Base-by-base conservation (phyloP, 805 yeast species). In the Priceomyces carsonii region DNA sequence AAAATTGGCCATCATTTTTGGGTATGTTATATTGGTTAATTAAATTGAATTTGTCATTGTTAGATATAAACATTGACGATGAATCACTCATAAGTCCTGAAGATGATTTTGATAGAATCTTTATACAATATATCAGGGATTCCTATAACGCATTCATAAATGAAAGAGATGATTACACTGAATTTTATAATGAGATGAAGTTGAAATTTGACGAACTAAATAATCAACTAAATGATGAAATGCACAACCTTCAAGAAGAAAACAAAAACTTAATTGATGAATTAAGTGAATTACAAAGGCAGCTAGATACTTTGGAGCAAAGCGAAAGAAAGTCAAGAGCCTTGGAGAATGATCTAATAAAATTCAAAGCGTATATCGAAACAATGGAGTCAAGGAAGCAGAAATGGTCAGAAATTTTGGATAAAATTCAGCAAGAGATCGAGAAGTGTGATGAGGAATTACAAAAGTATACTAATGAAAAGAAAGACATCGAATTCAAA, bases 11-110 rank as follows among this genome's bases (percentile, higher is more conserved):
- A 8, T 73, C 75, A 6, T 85, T 87, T 45, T 57, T 89, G 26
- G 95, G 93, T 1, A 77, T 90, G 75, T 62, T 89, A 15, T 80
- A 83, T 55, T 89, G 96, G 96, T 55, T 89, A 29, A 79, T 83
- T 4, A 77, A 78, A 44, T 67, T 79, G 41, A 80, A 69, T 48
- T 42, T 57, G 26, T 45, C 63, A 42, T 36, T 64, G 25, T 47
- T 54, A 40, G 44, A 57, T 40, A 36, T 64, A 35, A 53, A 50
- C 32, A 57, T 56, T 18, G 56, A 55, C 21, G 62, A 61, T 17
- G 60, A 59, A 35, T 35, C 49, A 4, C 34, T 55, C 17, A 46
- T 53, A 6, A 53, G 57, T 18, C 57, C 72, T 1, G 79, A 73
- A 35, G 78, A 71, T 35, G 62, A 66, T 25, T 54, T 74, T 36